These are phyloP conservation scores for Kentomonas sorsogonicus DNA, from an alignment of 208 protist genomes.

Conservation along the genomic window DNA sequence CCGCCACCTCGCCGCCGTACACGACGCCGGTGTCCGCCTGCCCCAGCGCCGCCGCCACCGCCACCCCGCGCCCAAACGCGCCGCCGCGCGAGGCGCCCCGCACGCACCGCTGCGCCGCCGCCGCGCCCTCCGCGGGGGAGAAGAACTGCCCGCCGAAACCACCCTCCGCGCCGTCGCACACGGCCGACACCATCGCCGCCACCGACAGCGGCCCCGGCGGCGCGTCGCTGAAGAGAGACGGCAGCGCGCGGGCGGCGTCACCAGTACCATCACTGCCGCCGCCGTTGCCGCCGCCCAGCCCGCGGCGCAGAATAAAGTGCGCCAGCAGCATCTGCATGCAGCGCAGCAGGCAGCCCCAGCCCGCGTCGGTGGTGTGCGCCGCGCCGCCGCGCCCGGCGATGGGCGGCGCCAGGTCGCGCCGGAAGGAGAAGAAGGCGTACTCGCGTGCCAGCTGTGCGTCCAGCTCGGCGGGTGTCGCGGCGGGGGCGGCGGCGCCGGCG, in stretches of 20 bases:
- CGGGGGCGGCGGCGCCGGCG: slow-evolving; percentile 18
- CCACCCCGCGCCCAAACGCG: too few species aligned
- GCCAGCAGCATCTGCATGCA: slow-evolving; percentile 80
- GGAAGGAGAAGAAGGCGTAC: slow-evolving; percentile 73
- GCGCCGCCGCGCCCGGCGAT: slow-evolving; percentile 10
- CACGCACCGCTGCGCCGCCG: too few species aligned
- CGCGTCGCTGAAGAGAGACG: slow-evolving; percentile 48
- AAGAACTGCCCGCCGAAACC: slow-evolving; percentile 65
- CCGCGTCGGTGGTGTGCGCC: slow-evolving; percentile 44
- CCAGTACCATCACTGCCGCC: not conserved
- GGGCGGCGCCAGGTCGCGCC: slow-evolving; percentile 49
- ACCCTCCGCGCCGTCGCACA: slow-evolving; percentile 14
- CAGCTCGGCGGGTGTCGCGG: slow-evolving; percentile 38
- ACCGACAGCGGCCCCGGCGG: slow-evolving; percentile 38
- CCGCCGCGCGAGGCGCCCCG: too few species aligned
- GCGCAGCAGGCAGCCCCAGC: slow-evolving; percentile 80
- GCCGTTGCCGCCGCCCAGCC: not conserved
- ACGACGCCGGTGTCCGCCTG: slow-evolving; percentile 45
- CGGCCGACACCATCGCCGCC: slow-evolving; percentile 49
- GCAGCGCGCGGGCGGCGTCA: not conserved
- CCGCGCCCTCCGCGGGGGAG: slow-evolving; percentile 66
- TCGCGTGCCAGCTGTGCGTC: slow-evolving; percentile 19
- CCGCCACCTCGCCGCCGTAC: slow-evolving; percentile 34
- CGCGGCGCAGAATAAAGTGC: slow-evolving; percentile 36
- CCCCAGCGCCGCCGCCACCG: slow-evolving; percentile 41